Percentiles rank a stretch among this genome's conserved stretches.
Evolutionary conservation across 78 protist genomes (phyloP).

Genomic region (Protostelium mycophagum): DNA sequence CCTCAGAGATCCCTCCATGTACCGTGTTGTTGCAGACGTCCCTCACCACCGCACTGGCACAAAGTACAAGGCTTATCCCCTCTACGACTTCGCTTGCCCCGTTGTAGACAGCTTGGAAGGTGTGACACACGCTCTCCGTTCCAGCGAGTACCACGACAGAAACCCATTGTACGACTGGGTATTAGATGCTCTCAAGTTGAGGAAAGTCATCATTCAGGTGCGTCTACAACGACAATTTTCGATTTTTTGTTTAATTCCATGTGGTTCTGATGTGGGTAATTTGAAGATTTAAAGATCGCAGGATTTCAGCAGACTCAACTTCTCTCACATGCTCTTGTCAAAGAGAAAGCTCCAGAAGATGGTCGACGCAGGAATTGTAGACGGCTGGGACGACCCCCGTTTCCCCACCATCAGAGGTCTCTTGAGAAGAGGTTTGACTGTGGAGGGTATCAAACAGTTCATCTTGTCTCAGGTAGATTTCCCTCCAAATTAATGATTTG

Average conservation of each 20-base stretch:
- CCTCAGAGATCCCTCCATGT: conserved; percentile 96
- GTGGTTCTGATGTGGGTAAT: neutral
- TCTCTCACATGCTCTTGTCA: conserved; percentile 84
- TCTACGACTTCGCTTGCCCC: conserved; percentile 98
- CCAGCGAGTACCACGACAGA: conserved; percentile 95
- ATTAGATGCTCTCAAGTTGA: conserved; percentile 56
- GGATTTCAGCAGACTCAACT: conserved; percentile 80
- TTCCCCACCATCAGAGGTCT: conserved; percentile 96
- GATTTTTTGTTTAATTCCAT: neutral
- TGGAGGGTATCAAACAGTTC: conserved; percentile 82
- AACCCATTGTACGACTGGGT: conserved; percentile 87
- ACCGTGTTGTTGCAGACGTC: conserved; percentile 67
- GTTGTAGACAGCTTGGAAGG: conserved; percentile 94
- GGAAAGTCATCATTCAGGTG: conserved; percentile 31
- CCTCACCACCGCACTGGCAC: conserved; percentile 72
- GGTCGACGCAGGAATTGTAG: conserved; percentile 81
- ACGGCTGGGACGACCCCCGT: conserved; percentile 98
- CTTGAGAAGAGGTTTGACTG: conserved; percentile 89
- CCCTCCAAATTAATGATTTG: too few relatives aligned
- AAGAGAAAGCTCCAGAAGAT: conserved; percentile 92
- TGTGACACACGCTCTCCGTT: conserved; percentile 94
- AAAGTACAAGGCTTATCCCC: conserved; percentile 93
- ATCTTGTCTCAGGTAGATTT: conserved; percentile 76
- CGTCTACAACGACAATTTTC: conserved; percentile 31
- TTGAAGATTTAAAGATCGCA: neutral